Evolutionary conservation across 345 rosid species (phyloP).

Genomic region (Camelina neglecta): DNA sequence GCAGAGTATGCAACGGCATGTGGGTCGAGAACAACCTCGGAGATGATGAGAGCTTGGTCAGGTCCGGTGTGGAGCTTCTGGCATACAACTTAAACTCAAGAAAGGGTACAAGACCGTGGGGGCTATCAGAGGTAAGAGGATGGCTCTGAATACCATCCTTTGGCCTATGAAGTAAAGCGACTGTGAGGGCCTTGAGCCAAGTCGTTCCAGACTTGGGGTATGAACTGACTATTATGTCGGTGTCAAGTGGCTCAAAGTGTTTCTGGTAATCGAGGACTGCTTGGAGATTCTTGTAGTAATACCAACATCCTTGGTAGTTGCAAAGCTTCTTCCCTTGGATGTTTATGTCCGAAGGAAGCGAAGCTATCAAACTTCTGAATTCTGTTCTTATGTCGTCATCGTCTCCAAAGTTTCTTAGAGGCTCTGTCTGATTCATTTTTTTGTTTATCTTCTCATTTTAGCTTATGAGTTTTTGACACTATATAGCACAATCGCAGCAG

Average conservation of each 20-base stretch:
- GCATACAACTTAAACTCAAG: background rate
- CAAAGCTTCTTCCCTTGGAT: background rate
- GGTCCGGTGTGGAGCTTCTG: background rate
- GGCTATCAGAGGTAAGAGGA: background rate
- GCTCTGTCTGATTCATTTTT: background rate
- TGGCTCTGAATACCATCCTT: background rate
- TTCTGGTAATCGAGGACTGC: background rate
- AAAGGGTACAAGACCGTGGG: background rate
- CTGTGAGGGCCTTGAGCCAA: background rate
- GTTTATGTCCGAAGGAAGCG: background rate
- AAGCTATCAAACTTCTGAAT: background rate
- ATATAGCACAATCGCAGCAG: no score
- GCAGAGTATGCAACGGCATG: background rate
- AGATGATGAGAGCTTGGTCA: background rate
- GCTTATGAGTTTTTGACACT: no score
- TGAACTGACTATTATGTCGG: background rate
- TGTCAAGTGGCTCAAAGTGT: background rate
- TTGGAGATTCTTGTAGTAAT: background rate
- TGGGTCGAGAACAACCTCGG: background rate
- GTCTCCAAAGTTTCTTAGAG: background rate
- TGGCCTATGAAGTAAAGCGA: constrained; percentile 12
- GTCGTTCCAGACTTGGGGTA: constrained; percentile 1
- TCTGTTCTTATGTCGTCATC: background rate
- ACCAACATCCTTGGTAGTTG: constrained; percentile 5
- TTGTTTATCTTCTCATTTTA: background rate